These are phyloP conservation scores for Backusella tuberculispora DNA, from an alignment of 192 early-diverging fungal species.

Conservation along the genomic window DNA sequence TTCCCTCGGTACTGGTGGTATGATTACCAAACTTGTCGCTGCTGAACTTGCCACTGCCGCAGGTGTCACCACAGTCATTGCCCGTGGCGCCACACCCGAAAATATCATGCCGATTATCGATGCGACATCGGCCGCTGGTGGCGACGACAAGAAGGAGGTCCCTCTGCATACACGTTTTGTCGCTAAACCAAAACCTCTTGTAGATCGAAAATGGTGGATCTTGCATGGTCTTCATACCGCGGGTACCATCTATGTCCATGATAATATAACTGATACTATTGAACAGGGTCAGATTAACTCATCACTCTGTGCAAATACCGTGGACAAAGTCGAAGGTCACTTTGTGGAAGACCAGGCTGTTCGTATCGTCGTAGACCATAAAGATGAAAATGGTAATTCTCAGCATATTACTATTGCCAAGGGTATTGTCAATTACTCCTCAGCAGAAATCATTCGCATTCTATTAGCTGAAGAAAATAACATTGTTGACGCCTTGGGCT, in stretches of 20 bases:
- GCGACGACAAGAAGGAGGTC: constrained; percentile 22
- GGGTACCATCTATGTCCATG: constrained; percentile 84
- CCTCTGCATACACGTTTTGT: constrained; percentile 89
- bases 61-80: constrained; percentile 90
- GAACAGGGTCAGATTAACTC: constrained; percentile 63
- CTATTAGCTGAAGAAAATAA: constrained; percentile 82
- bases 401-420: constrained; percentile 79
- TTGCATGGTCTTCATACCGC: constrained; percentile 87
- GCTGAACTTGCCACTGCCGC: constrained; percentile 95
- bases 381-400: constrained; percentile 34
- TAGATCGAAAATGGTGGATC: constrained; percentile 99
- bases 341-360: constrained; percentile 91
- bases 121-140: constrained; percentile 33
- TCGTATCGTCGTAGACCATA: constrained; percentile 67
- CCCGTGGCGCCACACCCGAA: constrained; percentile 75
- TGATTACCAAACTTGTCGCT: constrained; percentile 97
- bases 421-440: constrained; percentile 90
- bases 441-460: constrained; percentile 84
- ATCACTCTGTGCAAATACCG: constrained; percentile 88
- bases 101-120: constrained; percentile 81
- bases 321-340: constrained; percentile 77
- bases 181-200: constrained; percentile 80
- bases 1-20: constrained; percentile 94
- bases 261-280: constrained; percentile 79
- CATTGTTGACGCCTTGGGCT: constrained; percentile 83